These are phyloP conservation scores for Aspergillus homomorphus DNA, from an alignment of 495 filamentous ascomycete species.

Conservation along the genomic window DNA sequence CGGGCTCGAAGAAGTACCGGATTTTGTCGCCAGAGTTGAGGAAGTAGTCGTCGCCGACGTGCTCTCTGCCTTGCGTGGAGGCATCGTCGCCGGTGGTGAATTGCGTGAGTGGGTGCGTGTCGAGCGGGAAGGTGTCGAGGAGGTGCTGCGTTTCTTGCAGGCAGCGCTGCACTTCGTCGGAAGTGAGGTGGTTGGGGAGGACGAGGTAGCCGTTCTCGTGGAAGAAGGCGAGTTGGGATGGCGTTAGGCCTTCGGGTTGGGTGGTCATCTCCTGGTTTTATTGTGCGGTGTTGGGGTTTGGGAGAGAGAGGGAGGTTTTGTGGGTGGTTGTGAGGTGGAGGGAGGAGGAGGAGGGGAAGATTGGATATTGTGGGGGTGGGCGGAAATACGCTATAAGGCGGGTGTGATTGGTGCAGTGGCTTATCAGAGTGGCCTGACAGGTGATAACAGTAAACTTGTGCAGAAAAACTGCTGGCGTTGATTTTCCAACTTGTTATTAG, in stretches of 20 bases:
- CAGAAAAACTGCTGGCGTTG: too few relatives aligned
- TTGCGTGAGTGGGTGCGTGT: conserved; percentile 83
- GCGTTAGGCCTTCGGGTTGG: conserved; percentile 64
- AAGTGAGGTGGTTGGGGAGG: conserved; percentile 71
- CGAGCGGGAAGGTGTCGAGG: conserved; percentile 70
- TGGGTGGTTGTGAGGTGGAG: background rate
- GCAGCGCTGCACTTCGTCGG: conserved; percentile 60
- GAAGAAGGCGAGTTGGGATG: conserved; percentile 69
- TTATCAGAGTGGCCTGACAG: too few relatives aligned
- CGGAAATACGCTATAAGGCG: too few relatives aligned
- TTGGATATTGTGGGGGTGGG: background rate
- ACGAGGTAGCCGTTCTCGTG: conserved; percentile 84
- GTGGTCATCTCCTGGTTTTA: conserved; percentile 11
- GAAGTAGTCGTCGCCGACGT: conserved; percentile 96
- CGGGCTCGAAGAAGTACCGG: conserved; percentile 95
- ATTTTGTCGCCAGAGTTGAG: conserved; percentile 83
- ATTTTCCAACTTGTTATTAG: too few relatives aligned
- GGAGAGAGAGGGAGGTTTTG: too few relatives aligned
- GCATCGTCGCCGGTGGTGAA: conserved; percentile 77
- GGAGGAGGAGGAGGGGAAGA: background rate
- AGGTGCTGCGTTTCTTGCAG: conserved; percentile 70
- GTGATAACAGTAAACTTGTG: too few relatives aligned
- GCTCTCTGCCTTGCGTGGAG: conserved; percentile 34
- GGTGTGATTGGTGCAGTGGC: too few relatives aligned
- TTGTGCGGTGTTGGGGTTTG: background rate